Evolutionary conservation across 768 basidiomycete genomes (phyloP), one percentile per base, ranked within the genome.

Genomic region (Russula lepida): DNA sequence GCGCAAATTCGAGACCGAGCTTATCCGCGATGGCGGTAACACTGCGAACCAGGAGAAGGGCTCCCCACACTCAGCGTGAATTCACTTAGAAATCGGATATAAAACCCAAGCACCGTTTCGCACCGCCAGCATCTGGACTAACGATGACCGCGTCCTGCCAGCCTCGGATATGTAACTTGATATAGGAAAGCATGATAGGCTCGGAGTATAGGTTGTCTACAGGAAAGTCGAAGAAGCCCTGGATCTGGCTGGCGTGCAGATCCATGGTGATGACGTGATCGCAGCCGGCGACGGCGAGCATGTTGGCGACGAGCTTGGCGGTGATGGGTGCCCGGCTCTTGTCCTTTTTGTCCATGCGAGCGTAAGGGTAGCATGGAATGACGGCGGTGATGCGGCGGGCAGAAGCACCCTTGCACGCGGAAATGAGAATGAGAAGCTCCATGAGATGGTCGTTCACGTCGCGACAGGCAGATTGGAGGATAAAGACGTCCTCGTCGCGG

Each of bases 211-310:
- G 79, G 72, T 98, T 98, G 76, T 98, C 95, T 28, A 97, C 95
- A 9, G 95, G 95, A 66, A 98, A 92, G 73, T 98, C 94, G 72
- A 98, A 98, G 79, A 98, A 98, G 7, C 95, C 95, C 71, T 98
- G 95, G 62, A 98, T 98, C 76, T 98, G 95, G 68, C 89, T 89
- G 44, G 95, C 95, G 70, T 98, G 95, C 54, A 98, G 77, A 73
- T 98, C 95, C 89, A 98, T 95, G n/a, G 95, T 98, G 67, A 99
- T 98, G 69, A 99, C 88, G 71, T 98, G 95, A 74, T 98, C 95
- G 71, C 94, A 97, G 25, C 95, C 95, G 9, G 97, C 95, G 50
- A 97, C 91, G 47, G 85, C 87, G 62, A 99, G 79, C 95, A 98
- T 98, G 74, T 97, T 98, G 25, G 95, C 95, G 51, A 98, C 92